These are phyloP conservation scores for Naganishia sp. DNA, from an alignment of 1,284 basidiomycete species.

Conservation along the genomic window DNA sequence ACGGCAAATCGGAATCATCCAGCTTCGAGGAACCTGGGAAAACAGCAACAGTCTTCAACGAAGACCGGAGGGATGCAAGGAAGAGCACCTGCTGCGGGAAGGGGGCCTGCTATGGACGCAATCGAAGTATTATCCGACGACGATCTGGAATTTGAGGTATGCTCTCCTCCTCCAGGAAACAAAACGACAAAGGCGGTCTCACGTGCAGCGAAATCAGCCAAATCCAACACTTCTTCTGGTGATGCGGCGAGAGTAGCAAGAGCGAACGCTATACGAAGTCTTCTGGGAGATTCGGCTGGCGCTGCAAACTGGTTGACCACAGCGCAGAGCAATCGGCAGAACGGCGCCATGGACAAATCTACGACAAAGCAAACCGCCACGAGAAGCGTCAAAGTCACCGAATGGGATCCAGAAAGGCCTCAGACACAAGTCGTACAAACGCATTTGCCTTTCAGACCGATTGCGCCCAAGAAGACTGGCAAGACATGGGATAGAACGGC, in stretches of 20 bases:
- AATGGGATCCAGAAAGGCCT: constrained; percentile 24
- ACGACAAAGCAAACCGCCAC: constrained; percentile 3
- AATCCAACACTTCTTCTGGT: background rate
- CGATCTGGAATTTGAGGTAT: constrained; percentile 19
- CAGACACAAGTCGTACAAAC: constrained; percentile 41
- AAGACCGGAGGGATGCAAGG: background rate
- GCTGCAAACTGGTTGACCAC: constrained; percentile 10
- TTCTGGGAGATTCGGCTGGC: background rate
- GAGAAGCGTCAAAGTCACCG: constrained; percentile 17
- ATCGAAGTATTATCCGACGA: constrained; percentile 21
- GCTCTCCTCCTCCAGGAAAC: constrained; percentile 8
- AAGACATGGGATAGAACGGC: constrained; percentile 85
- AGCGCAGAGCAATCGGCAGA: constrained; percentile 15
- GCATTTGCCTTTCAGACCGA: constrained; percentile 48
- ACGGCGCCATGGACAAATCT: background rate
- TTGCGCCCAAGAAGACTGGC: constrained; percentile 47
- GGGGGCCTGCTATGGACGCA: background rate
- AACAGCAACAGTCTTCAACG: background rate
- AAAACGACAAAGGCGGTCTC: background rate
- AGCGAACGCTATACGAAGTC: constrained; percentile 20
- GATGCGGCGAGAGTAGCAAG: constrained; percentile 20
- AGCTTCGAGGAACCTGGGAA: background rate
- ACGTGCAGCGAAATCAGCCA: background rate
- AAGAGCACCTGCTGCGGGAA: background rate
- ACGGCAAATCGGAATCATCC: background rate